phyloP scores from a whole-genome alignment of 2,329 filamentous ascomycete genomes.

The Sporothrix brunneoviolacea region DNA sequence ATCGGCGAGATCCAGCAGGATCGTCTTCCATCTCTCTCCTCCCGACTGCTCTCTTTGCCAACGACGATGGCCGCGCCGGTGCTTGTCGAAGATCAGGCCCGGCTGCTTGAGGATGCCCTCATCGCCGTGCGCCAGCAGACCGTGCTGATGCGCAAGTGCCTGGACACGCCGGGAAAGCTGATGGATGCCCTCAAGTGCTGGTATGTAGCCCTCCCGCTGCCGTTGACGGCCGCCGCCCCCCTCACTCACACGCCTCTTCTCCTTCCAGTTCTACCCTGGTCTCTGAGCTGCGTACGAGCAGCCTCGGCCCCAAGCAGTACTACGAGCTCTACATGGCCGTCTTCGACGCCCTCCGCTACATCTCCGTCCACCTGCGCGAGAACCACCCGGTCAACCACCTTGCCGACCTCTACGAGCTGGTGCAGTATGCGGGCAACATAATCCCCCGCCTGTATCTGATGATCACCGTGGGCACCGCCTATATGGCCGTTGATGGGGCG shows the following conservation, averaged over 20 bases:
- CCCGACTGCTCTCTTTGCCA: neutral
- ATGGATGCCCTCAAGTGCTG: constrained; percentile 99
- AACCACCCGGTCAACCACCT: constrained; percentile 97
- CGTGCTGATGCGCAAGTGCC: constrained; percentile 91
- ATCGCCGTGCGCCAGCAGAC: constrained; percentile 96
- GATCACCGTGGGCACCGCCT: constrained; percentile 98
- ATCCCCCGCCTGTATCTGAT: constrained; percentile 94
- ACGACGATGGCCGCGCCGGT: constrained; percentile 38
- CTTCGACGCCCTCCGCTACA: constrained; percentile 93
- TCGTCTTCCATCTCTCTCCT: neutral
- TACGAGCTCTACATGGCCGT: constrained; percentile 99
- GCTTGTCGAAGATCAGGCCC: constrained; percentile 72
- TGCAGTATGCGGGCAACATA: constrained; percentile 94
- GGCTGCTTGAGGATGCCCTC: constrained; percentile 94
- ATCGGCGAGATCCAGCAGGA: neutral
- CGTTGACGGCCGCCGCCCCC: neutral
- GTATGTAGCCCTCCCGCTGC: constrained; percentile 45
- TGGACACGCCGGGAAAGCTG: constrained; percentile 94
- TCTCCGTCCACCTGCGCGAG: constrained; percentile 93
- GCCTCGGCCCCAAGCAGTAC: constrained; percentile 97
- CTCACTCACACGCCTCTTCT: constrained; percentile 10
- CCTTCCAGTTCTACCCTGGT: constrained; percentile 82
- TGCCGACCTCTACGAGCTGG: constrained; percentile 93
- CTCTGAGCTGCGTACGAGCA: constrained; percentile 95
- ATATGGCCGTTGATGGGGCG: constrained; percentile 97